Conservation (phyloP, 805 yeast genomes). For the Metschnikowia colocasiae region DNA sequence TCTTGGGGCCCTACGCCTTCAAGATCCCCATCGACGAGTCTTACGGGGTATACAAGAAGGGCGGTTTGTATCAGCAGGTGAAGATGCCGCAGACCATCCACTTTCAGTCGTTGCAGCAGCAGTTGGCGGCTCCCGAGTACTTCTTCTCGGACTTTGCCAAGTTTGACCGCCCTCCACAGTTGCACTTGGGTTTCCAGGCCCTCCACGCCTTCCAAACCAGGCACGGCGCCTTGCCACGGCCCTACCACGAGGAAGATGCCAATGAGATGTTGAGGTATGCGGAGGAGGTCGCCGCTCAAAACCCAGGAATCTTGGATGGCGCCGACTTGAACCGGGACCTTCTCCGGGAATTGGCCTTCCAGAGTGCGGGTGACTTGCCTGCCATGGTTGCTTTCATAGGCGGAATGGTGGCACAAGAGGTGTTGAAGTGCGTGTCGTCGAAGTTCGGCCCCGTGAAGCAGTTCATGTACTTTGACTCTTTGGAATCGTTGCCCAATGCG, state of each 20-base stretch:
- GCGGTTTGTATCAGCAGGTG: slow-evolving; percentile 91
- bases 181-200: slow-evolving; percentile 91
- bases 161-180: slow-evolving; percentile 85
- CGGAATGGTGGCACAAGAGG: slow-evolving; percentile 95
- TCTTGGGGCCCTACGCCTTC: slow-evolving; percentile 93
- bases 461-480: slow-evolving; percentile 87
- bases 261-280: slow-evolving; percentile 58
- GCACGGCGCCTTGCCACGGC: slow-evolving; percentile 71
- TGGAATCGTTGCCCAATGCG: slow-evolving; percentile 78
- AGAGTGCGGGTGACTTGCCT: slow-evolving; percentile 89
- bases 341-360: slow-evolving; percentile 70
- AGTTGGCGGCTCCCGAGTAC: slow-evolving; percentile 74
- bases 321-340: slow-evolving; percentile 57
- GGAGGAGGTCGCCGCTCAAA: slow-evolving; percentile 53
- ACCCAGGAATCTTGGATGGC: slow-evolving; percentile 56
- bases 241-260: slow-evolving; percentile 74
- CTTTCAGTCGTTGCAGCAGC: slow-evolving; percentile 63
- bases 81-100: slow-evolving; percentile 67
- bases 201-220: slow-evolving; percentile 66
- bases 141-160: slow-evolving; percentile 87
- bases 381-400: slow-evolving; percentile 88
- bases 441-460: slow-evolving; percentile 93
- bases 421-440: slow-evolving; percentile 89
- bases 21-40: slow-evolving; percentile 55
- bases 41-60: slow-evolving; percentile 65